Percentiles rank a stretch among this genome's conserved stretches.
phyloP scores from a whole-genome alignment of 345 rosid genomes.

The Ailanthus altissimus region DNA sequence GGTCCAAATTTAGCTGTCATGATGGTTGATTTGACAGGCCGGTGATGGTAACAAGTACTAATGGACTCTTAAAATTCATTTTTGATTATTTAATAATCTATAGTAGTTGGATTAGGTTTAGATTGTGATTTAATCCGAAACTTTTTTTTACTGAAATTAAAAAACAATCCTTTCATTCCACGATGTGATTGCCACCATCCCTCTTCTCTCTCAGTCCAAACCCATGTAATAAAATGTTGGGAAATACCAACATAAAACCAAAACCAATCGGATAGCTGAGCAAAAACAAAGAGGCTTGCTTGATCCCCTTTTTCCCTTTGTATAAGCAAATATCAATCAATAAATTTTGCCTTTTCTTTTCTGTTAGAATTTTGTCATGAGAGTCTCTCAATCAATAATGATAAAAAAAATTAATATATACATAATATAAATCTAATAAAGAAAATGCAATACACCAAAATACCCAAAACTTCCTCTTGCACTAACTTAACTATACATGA shows the following conservation, averaged over 20 bases:
- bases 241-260: too few relatives aligned
- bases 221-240: constrained; percentile 1
- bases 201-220: too few relatives aligned
- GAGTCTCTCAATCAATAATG: too few relatives aligned
- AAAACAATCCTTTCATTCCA: background rate
- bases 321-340: too few relatives aligned
- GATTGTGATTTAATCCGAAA: background rate
- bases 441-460: too few relatives aligned
- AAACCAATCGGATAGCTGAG: constrained; percentile 1
- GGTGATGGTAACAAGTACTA: background rate
- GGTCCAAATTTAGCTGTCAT: background rate
- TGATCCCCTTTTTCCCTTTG: too few relatives aligned
- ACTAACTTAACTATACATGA: too few relatives aligned
- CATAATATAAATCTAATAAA: too few relatives aligned
- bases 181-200: constrained; percentile 18
- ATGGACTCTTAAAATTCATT: background rate
- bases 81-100: background rate
- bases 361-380: too few relatives aligned
- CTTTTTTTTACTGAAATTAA: background rate
- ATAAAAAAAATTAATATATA: too few relatives aligned
- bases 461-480: too few relatives aligned
- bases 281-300: background rate
- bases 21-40: background rate
- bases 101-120: constrained; percentile 20
- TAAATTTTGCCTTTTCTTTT: too few relatives aligned